These are phyloP conservation scores for Cercophora samala DNA, from an alignment of 495 filamentous ascomycete genomes.

Conservation along the genomic window DNA sequence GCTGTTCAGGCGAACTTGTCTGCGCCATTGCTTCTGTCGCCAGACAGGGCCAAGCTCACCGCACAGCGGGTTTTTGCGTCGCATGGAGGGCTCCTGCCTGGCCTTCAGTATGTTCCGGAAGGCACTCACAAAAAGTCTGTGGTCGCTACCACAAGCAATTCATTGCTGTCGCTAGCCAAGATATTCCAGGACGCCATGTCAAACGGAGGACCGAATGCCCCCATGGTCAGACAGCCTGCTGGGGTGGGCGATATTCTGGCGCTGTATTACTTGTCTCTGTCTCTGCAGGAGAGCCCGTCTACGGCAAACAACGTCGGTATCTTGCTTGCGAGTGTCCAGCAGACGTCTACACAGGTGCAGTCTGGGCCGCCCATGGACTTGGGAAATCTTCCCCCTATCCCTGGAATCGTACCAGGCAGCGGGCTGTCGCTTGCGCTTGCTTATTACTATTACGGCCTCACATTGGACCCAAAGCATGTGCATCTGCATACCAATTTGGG, in stretches of 20 bases:
- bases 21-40: constrained; percentile 68
- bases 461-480: constrained; percentile 85
- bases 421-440: constrained; percentile 84
- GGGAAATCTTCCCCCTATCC: constrained; percentile 52
- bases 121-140: constrained; percentile 74
- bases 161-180: constrained; percentile 89
- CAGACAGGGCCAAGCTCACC: constrained; percentile 79
- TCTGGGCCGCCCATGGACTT: constrained; percentile 26
- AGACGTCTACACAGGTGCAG: constrained; percentile 55
- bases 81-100: constrained; percentile 73
- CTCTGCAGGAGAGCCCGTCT: constrained; percentile 91
- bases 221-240: constrained; percentile 57
- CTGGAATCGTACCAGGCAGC: constrained; percentile 79
- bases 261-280: constrained; percentile 93
- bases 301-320: constrained; percentile 99
- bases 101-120: constrained; percentile 70
- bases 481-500: constrained; percentile 97
- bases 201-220: constrained; percentile 59
- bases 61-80: constrained; percentile 78
- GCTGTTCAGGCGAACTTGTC: constrained; percentile 17
- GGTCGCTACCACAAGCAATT: constrained; percentile 92
- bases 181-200: constrained; percentile 99
- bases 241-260: constrained; percentile 91
- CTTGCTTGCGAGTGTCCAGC: constrained; percentile 88
- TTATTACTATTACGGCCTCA: constrained; percentile 92